Percentiles rank a stretch among this genome's conserved stretches.
Conservation (phyloP, 108 stramenopile species). For the Skeletonema menzelii region DNA sequence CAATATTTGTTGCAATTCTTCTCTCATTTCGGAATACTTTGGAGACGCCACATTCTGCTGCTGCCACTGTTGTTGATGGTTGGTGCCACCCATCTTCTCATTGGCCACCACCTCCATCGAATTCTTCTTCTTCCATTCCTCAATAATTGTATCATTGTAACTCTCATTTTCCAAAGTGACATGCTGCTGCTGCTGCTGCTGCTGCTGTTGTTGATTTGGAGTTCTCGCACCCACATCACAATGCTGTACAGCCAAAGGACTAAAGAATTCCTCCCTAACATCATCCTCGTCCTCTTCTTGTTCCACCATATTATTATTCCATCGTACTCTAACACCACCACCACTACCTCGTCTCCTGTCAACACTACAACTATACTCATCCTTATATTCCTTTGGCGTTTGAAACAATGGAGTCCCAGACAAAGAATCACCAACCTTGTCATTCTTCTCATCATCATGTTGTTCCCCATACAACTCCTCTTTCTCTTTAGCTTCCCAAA, state of each 20-base stretch:
- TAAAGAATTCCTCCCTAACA: slow-evolving; percentile 1
- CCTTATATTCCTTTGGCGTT: not conserved
- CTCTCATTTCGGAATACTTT: not conserved
- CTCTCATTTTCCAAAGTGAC: not conserved
- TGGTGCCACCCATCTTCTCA: not conserved
- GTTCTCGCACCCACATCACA: not conserved
- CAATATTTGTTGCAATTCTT: not conserved
- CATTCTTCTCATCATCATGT: not conserved
- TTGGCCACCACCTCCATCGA: not conserved
- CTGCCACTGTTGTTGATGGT: not conserved
- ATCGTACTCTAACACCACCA: not conserved
- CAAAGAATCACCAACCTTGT: not conserved
- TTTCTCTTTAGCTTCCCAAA: not conserved
- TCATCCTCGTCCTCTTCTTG: not conserved
- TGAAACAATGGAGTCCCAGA: not conserved
- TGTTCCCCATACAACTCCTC: not conserved
- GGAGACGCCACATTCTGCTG: not conserved
- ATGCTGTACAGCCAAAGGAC: not conserved
- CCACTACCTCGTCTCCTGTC: not conserved
- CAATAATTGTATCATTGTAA: not conserved
- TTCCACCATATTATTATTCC: not conserved
- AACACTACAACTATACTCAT: not conserved
- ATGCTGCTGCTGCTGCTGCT: not conserved
- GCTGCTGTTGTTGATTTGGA: not conserved
- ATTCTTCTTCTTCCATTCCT: not conserved